Conservation (phyloP, 352 stramenopile genomes). For the Phytophthora crassamura region DNA sequence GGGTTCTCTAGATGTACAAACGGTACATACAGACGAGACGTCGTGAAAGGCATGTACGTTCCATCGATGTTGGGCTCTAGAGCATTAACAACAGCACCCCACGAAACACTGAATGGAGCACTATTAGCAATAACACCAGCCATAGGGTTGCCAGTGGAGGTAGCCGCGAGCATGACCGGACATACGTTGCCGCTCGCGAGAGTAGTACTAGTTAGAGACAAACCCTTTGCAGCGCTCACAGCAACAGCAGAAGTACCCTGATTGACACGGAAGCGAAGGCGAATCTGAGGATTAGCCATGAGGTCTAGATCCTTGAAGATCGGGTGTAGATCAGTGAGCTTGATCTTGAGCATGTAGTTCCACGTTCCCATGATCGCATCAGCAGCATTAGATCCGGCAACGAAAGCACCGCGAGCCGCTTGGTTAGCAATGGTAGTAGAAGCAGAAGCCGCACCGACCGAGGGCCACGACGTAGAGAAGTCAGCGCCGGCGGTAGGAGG, state of each 20-base stretch:
- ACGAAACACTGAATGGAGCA: background rate
- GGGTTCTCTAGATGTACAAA: slow-evolving; percentile 12
- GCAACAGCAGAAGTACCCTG: slow-evolving; percentile 3
- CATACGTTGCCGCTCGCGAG: background rate
- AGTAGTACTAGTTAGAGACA: slow-evolving; percentile 7
- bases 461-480: background rate
- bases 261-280: slow-evolving; percentile 9
- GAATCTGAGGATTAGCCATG: slow-evolving; percentile 12
- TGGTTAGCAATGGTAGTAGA: slow-evolving; percentile 17
- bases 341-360: slow-evolving; percentile 5
- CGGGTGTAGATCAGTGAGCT: slow-evolving; percentile 4
- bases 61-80: slow-evolving; percentile 10
- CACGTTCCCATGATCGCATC: background rate
- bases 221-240: background rate
- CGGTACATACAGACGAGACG: background rate
- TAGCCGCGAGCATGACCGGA: background rate
- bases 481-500: background rate
- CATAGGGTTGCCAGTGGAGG: slow-evolving; percentile 1
- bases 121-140: background rate
- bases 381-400: slow-evolving; percentile 3
- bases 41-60: slow-evolving; percentile 3
- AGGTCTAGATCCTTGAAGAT: slow-evolving; percentile 13
- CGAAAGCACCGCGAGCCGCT: slow-evolving; percentile 5
- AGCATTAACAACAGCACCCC: slow-evolving; percentile 2
- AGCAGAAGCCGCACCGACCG: background rate